Evolutionary conservation across 352 stramenopile genomes (phyloP), one percentile per base, ranked within the genome.

Genomic region (Globisporangium rhizosaccharum): DNA sequence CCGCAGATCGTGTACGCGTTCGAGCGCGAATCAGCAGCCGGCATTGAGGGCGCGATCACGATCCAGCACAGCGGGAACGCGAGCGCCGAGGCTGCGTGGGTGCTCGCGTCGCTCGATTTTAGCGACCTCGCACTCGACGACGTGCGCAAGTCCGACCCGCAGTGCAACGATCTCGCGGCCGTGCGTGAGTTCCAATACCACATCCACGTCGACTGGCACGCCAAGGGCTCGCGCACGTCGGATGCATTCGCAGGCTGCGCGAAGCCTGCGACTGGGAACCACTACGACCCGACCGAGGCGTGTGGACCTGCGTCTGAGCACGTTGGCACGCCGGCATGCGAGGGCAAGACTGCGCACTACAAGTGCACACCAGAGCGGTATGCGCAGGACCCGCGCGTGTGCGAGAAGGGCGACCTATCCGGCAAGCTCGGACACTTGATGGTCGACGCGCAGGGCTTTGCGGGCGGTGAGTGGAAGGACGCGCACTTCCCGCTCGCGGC

Each of bases 331-430:
- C n/a, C 53, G 0, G 47, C 63, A 25, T 69, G 53, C 44, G 59
- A 57, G 10, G 45, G 39, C 7, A 61, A 65, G 0, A 63, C 51
- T 2, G 28, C 61, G 26, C 52, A 59, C 15, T 82, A 82, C 65
- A 42, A 49, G 17, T 85, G 75, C 62, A 73, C 41, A 5, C 70
- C 75, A 0, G 37, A 36, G 23, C 58, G 45, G 36, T 85, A 85
- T 59, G 45, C 11, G 1, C 17, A 59, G 37, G 58, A 82, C 46
- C 57, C 65, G 25, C 26, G 26, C 1, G 61, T 51, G 30, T 85
- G 75, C 52, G 72, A 82, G 55, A 70, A 75, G 46, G 75, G 75
- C 26, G 72, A 82, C 42, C 56, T 85, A 33, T 76, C 70, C 12
- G 75, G 75, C 45, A 82, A 85, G 53, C 46, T 82, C 3, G 75